Conservation (phyloP, 2,329 filamentous ascomycete genomes). For the Thielaviopsis ethacetica region DNA sequence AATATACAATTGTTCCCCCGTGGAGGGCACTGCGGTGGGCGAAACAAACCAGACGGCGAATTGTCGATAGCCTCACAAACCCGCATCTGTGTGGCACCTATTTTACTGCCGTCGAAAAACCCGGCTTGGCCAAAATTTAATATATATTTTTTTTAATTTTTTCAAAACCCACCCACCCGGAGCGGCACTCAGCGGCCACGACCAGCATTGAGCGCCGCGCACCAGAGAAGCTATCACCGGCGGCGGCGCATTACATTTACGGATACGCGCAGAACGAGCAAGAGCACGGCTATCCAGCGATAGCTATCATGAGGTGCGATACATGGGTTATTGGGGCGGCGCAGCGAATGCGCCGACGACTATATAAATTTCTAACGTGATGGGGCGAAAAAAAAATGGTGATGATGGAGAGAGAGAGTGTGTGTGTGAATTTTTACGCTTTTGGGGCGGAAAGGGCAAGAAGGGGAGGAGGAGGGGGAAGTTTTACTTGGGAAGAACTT, state of each 20-base stretch:
- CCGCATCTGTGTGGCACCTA: neutral
- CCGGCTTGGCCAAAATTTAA: too few species aligned
- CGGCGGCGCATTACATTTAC: neutral
- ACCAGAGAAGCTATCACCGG: neutral
- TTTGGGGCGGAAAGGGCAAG: too few species aligned
- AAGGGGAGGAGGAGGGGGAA: too few species aligned
- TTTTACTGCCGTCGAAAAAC: too few species aligned
- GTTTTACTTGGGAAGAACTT: too few species aligned
- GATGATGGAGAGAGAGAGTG: neutral
- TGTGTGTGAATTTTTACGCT: neutral
- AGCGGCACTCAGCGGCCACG: neutral
- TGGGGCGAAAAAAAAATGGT: neutral
- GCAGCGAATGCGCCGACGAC: conserved; percentile 3
- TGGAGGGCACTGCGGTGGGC: neutral
- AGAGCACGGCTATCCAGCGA: neutral
- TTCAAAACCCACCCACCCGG: neutral
- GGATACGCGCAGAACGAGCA: neutral
- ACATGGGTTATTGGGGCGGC: conserved; percentile 1
- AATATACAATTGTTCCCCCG: neutral
- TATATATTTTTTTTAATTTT: too few species aligned
- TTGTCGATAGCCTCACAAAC: neutral
- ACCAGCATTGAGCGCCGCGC: neutral
- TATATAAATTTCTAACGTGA: neutral
- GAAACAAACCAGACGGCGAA: neutral
- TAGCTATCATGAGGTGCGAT: neutral